These are phyloP conservation scores for Hypoxylon sp. DNA, from an alignment of 2,329 filamentous ascomycete species.

Conservation along the genomic window DNA sequence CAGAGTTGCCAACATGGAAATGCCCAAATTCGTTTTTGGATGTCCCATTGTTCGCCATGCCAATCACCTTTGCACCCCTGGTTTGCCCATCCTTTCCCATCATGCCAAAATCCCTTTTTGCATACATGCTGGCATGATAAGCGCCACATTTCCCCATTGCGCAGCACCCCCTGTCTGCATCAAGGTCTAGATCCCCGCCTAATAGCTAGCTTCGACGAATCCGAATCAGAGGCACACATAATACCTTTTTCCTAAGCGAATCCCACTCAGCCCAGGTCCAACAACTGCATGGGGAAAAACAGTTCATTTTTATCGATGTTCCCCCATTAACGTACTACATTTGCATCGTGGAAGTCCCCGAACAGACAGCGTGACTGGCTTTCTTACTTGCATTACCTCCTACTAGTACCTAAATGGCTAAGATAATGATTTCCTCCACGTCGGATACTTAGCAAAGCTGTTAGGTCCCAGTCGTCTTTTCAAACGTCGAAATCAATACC, in stretches of 20 bases:
- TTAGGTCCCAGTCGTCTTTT: constrained; percentile 9
- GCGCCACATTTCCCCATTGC: constrained; percentile 29
- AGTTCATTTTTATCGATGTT: constrained; percentile 31
- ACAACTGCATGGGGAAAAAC: constrained; percentile 32
- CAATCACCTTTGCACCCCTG: constrained; percentile 38
- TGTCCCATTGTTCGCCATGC: constrained; percentile 43
- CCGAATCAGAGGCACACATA: constrained; percentile 27
- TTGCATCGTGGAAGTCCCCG: constrained; percentile 33
- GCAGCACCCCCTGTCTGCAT: constrained; percentile 25
- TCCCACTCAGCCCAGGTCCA: constrained; percentile 20
- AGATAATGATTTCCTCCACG: constrained; percentile 17
- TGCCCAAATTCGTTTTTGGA: constrained; percentile 39
- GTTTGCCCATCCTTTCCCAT: constrained; percentile 34
- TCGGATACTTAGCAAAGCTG: constrained; percentile 29
- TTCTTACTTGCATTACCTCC: constrained; percentile 22
- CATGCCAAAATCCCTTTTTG: constrained; percentile 41
- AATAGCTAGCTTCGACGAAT: constrained; percentile 32
- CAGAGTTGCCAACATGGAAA: constrained; percentile 46
- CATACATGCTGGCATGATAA: constrained; percentile 33
- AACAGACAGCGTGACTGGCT: constrained; percentile 9
- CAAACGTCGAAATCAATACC: constrained; percentile 14
- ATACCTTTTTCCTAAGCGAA: constrained; percentile 31
- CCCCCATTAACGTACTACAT: constrained; percentile 10
- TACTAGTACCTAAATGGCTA: constrained; percentile 24
- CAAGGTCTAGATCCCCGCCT: constrained; percentile 38